Percentiles rank a stretch among this genome's conserved stretches.
phyloP scores from a whole-genome alignment of 306 rosid species.

The Vigna mungo region DNA sequence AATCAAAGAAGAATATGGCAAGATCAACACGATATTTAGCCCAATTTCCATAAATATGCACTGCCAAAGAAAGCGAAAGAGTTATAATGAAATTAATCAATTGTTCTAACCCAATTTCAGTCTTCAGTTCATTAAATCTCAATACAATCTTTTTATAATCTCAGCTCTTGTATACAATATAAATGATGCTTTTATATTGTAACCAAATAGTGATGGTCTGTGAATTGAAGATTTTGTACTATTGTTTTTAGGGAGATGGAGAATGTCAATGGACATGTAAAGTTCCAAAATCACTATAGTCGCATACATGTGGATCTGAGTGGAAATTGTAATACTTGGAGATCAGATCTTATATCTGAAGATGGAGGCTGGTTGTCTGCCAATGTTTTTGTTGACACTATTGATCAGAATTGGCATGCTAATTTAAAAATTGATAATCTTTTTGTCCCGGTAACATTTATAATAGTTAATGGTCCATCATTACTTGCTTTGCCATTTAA shows the following conservation, averaged over 20 bases:
- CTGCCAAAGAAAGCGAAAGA: not conserved
- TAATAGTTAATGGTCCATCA: constrained; percentile 36
- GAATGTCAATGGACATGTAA: constrained; percentile 79
- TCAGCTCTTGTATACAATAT: not conserved
- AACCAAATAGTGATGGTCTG: constrained; percentile 13
- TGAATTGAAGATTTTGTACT: constrained; percentile 28
- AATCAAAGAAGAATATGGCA: not conserved
- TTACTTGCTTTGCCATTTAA: constrained; percentile 34
- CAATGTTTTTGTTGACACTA: constrained; percentile 82
- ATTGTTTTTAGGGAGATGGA: constrained; percentile 75
- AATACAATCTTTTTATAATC: not conserved
- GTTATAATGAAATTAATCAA: not conserved
- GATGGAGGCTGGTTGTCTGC: constrained; percentile 97
- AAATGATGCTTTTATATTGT: constrained; percentile 10
- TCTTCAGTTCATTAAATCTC: not conserved
- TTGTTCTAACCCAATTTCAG: not conserved
- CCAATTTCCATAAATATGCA: not conserved
- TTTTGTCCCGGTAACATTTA: constrained; percentile 82
- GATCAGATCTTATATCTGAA: constrained; percentile 69
- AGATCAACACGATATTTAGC: not conserved
- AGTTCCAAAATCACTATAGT: constrained; percentile 84
- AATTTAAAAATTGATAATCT: constrained; percentile 80
- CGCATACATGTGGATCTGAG: constrained; percentile 76
- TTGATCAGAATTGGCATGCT: constrained; percentile 94
- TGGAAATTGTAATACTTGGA: constrained; percentile 94